Percentiles rank a stretch among this genome's conserved stretches.
phyloP scores from a whole-genome alignment of 1,284 basidiomycete species.

The Ceratobasidium papillatum region DNA sequence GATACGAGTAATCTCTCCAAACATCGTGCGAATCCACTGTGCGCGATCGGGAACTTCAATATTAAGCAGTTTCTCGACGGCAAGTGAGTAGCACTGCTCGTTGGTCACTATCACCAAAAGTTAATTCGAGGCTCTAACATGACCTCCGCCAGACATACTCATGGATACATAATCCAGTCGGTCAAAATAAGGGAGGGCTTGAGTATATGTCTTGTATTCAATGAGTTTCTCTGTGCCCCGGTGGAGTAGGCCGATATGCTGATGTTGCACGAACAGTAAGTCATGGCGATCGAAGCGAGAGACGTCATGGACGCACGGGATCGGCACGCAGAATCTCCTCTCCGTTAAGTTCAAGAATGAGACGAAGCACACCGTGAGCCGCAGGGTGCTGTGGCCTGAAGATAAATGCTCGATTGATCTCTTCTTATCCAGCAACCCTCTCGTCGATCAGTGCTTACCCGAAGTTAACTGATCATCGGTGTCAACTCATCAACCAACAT shows the following conservation, averaged over 20 bases:
- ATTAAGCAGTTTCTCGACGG: slow-evolving; percentile 98
- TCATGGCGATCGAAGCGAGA: slow-evolving; percentile 15
- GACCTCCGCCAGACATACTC: slow-evolving; percentile 67
- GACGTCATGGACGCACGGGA: slow-evolving; percentile 64
- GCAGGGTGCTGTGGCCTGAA: slow-evolving; percentile 96
- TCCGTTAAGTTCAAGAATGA: slow-evolving; percentile 98
- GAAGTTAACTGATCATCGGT: slow-evolving; percentile 76
- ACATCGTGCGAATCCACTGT: slow-evolving; percentile 98
- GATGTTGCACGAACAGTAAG: slow-evolving; percentile 44
- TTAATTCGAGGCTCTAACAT: neutral
- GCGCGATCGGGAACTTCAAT: slow-evolving; percentile 99
- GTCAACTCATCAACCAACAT: slow-evolving; percentile 1
- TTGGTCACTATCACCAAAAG: slow-evolving; percentile 78
- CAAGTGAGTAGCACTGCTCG: slow-evolving; percentile 95
- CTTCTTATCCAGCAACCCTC: neutral
- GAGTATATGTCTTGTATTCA: slow-evolving; percentile 98
- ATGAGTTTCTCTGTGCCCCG: slow-evolving; percentile 99
- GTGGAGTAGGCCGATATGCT: slow-evolving; percentile 97
- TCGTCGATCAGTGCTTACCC: slow-evolving; percentile 62
- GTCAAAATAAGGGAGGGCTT: slow-evolving; percentile 99
- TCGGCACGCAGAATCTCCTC: slow-evolving; percentile 93
- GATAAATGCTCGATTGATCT: neutral
- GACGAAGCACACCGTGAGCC: slow-evolving; percentile 96
- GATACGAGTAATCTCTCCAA: slow-evolving; percentile 96
- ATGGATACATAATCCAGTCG: slow-evolving; percentile 99